Percentiles rank a stretch among this genome's conserved stretches.
phyloP scores from a whole-genome alignment of 2,329 filamentous ascomycete genomes.

The Aspergillus intermedius region DNA sequence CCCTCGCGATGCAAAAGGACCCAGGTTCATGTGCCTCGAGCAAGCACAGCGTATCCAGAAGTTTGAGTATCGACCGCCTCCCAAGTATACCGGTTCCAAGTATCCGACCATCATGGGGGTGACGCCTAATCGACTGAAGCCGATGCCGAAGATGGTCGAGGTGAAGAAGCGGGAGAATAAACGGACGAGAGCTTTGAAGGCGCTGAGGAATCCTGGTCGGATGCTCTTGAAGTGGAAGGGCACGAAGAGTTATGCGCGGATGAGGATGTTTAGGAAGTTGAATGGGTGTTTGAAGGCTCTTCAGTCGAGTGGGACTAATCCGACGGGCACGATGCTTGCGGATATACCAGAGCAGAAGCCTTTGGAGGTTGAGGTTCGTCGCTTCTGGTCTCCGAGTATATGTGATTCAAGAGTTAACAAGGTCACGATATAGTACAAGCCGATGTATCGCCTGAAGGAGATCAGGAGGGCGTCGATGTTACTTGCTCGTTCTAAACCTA shows the following conservation, averaged over 20 bases:
- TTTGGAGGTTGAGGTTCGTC: constrained; percentile 1
- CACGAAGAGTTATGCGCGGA: neutral
- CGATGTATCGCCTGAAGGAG: constrained; percentile 5
- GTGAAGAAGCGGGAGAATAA: neutral
- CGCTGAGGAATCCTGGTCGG: neutral
- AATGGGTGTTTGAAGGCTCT: constrained; percentile 1
- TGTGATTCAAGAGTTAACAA: neutral
- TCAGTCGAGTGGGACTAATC: neutral
- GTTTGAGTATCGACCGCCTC: neutral
- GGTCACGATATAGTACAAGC: constrained; percentile 1
- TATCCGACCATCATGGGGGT: constrained; percentile 1
- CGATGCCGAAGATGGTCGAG: neutral
- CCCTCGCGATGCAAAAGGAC: neutral
- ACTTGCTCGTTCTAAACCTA: constrained; percentile 1
- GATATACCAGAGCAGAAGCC: neutral
- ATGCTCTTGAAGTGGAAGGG: neutral
- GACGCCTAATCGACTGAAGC: neutral
- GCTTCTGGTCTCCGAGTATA: neutral
- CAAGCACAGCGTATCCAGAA: neutral
- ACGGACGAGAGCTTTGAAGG: neutral
- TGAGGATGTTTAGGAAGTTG: neutral
- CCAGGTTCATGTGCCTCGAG: constrained; percentile 4
- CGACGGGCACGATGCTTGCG: neutral
- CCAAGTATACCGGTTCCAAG: neutral
- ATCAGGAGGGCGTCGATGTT: constrained; percentile 4